Conservation (phyloP, 306 rosid species). For the Casuarina glauca region DNA sequence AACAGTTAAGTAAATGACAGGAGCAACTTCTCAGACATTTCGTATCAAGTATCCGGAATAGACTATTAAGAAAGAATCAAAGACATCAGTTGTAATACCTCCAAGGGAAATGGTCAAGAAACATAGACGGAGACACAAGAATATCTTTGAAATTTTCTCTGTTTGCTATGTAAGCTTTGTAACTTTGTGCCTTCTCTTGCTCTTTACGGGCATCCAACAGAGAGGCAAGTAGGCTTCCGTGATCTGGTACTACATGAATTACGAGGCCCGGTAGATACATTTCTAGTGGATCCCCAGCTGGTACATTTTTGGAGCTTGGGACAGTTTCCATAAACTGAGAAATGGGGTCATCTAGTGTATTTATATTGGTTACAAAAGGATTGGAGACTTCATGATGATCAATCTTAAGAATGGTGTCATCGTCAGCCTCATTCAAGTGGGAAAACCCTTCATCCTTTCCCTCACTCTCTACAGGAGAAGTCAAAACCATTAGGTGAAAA, state of each 20-base stretch:
- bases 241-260: constrained; percentile 64
- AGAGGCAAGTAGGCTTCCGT: constrained; percentile 34
- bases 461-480: constrained; percentile 40
- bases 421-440: constrained; percentile 39
- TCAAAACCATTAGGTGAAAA: background rate
- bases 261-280: constrained; percentile 82
- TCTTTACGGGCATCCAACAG: constrained; percentile 35
- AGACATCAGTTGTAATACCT: constrained; percentile 52
- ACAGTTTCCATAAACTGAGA: constrained; percentile 63
- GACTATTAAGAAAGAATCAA: constrained; percentile 13
- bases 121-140: constrained; percentile 82
- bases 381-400: constrained; percentile 39
- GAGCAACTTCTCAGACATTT: constrained; percentile 17
- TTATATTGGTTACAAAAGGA: constrained; percentile 38
- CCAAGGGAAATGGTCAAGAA: constrained; percentile 99
- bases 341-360: constrained; percentile 42
- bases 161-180: constrained; percentile 67
- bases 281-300: constrained; percentile 60
- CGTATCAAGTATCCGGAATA: background rate
- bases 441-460: constrained; percentile 35
- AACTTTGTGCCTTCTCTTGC: constrained; percentile 35
- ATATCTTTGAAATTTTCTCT: constrained; percentile 83
- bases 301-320: constrained; percentile 46
- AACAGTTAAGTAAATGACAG: constrained; percentile 22
- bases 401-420: constrained; percentile 31